A percentile compares a stretch with the other conserved stretches of the same genome.
Evolutionary conservation across 179 eudicot species (phyloP).

Genomic region (Spinacia oleracea): DNA sequence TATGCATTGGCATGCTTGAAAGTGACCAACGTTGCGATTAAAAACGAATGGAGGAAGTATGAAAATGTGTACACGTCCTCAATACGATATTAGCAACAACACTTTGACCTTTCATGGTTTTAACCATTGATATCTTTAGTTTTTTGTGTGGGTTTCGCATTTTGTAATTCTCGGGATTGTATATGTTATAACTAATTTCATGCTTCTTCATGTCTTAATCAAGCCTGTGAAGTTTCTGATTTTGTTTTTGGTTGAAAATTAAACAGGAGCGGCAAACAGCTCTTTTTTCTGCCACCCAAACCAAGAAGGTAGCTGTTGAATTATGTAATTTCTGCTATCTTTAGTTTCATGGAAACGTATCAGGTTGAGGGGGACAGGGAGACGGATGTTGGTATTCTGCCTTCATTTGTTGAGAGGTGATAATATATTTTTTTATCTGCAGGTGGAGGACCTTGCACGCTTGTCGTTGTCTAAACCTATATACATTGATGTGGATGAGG

Average conservation of each 20-base stretch:
- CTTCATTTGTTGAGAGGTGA: not conserved
- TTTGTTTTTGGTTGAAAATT: constrained; percentile 3
- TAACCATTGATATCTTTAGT: no score
- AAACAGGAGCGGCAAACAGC: constrained; percentile 85
- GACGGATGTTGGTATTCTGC: not conserved
- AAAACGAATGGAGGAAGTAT: no score
- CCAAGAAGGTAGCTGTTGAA: constrained; percentile 59
- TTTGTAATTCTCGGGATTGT: not conserved
- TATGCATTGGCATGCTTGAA: no score
- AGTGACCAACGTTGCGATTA: no score
- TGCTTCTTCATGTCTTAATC: not conserved
- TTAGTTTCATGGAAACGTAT: not conserved
- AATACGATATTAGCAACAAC: no score
- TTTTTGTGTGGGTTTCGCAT: not conserved
- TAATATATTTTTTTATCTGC: not conserved
- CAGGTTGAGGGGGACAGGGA: not conserved
- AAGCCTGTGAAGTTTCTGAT: not conserved
- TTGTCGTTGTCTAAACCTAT: constrained; percentile 69
- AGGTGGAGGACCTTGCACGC: constrained; percentile 94
- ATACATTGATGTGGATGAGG: constrained; percentile 82
- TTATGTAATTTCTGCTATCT: not conserved
- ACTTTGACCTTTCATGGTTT: no score
- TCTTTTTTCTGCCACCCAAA: constrained; percentile 93
- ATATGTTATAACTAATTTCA: not conserved
- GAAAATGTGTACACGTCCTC: no score